phyloP scores from a whole-genome alignment of 2,329 filamentous ascomycete species.

The Fusarium sp. region DNA sequence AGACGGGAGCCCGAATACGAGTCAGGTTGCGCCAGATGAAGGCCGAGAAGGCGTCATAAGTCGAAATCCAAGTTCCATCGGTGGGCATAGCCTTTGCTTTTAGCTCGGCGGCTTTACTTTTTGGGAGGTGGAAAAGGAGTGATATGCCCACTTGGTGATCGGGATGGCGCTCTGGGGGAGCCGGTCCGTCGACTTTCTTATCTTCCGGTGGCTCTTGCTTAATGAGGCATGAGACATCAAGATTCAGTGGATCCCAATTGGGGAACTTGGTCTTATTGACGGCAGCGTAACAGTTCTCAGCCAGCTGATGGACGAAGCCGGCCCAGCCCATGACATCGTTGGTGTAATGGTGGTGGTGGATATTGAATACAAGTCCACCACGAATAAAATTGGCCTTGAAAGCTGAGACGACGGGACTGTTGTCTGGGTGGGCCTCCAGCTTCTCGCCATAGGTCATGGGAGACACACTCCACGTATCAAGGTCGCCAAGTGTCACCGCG shows the following conservation, averaged over 20 bases:
- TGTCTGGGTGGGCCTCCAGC: conserved; percentile 56
- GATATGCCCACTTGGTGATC: conserved; percentile 45
- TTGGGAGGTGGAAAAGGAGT: conserved; percentile 61
- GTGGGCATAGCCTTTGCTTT: conserved; percentile 56
- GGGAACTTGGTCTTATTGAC: conserved; percentile 51
- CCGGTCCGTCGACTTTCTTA: conserved; percentile 52
- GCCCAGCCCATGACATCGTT: conserved; percentile 62
- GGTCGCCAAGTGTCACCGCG: conserved; percentile 52
- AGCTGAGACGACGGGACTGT: conserved; percentile 53
- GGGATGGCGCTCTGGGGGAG: conserved; percentile 49
- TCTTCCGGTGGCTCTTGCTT: conserved; percentile 50
- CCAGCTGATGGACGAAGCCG: conserved; percentile 57
- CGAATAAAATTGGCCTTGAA: conserved; percentile 61
- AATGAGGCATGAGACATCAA: conserved; percentile 56
- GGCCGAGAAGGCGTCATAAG: conserved; percentile 62
- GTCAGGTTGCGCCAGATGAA: conserved; percentile 60
- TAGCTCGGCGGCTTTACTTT: conserved; percentile 59
- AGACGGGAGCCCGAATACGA: conserved; percentile 54
- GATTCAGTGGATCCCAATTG: conserved; percentile 54
- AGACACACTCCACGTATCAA: conserved; percentile 54
- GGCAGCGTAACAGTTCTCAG: conserved; percentile 60
- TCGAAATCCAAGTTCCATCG: conserved; percentile 60
- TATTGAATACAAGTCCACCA: conserved; percentile 60
- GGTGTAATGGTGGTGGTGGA: conserved; percentile 61
- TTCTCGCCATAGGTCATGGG: conserved; percentile 59